A percentile compares a stretch with the other conserved stretches of the same genome.
Evolutionary conservation across 108 stramenopile species (phyloP).

Genomic region (Craspedostauros australis): DNA sequence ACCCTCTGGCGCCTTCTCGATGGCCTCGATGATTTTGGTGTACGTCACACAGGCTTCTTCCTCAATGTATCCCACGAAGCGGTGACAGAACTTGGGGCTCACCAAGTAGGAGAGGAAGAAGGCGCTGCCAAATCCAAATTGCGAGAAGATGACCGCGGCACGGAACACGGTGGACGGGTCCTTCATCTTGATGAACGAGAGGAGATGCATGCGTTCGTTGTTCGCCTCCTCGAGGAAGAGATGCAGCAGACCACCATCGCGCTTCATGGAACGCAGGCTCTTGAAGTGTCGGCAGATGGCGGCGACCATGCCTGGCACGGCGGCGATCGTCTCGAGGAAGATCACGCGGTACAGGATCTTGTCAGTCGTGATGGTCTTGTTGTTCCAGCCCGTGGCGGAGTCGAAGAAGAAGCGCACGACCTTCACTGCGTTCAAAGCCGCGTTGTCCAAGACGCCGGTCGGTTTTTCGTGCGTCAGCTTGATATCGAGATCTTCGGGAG

Average conservation of each 20-base stretch:
- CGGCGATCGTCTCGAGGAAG: conserved; percentile 85
- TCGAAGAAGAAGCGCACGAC: conserved; percentile 60
- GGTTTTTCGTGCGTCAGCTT: conserved; percentile 61
- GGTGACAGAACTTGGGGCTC: conserved; percentile 88
- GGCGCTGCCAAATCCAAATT: conserved; percentile 75
- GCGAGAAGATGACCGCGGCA: conserved; percentile 61
- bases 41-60: conserved; percentile 88
- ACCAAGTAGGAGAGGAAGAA: conserved; percentile 86
- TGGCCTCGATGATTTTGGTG: conserved; percentile 84
- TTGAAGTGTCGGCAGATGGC: conserved; percentile 87
- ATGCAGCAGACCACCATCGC: conserved; percentile 91
- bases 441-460: conserved; percentile 30
- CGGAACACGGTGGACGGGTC: conserved; percentile 63
- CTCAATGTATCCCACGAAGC: conserved; percentile 96
- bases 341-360: conserved; percentile 78
- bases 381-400: conserved; percentile 61
- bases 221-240: conserved; percentile 96
- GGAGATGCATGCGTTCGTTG: conserved; percentile 96
- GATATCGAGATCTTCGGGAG: conserved; percentile 58
- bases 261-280: conserved; percentile 84
- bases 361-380: conserved; percentile 41
- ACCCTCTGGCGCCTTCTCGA: conserved; percentile 80
- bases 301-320: conserved; percentile 73
- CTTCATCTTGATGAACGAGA: conserved; percentile 84
- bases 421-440: conserved; percentile 55